Percentiles rank a stretch among this genome's conserved stretches.
These are phyloP conservation scores for Talaromyces sp. DNA, from an alignment of 2,329 filamentous ascomycete species.

Conservation along the genomic window DNA sequence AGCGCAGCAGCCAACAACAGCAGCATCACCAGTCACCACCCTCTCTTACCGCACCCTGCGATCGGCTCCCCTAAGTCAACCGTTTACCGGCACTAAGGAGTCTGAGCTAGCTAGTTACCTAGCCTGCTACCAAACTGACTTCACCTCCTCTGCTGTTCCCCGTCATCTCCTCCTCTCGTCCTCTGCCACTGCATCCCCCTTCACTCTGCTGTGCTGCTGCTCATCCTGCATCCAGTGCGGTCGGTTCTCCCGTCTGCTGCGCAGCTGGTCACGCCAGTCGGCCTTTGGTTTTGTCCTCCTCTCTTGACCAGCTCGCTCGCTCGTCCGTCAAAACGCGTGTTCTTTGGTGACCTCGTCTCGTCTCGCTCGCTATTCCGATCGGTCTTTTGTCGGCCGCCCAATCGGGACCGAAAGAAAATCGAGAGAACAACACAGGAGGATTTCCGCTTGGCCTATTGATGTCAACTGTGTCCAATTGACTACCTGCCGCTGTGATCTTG, in stretches of 20 bases:
- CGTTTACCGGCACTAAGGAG: neutral
- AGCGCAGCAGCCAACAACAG: neutral
- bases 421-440: neutral
- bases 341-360: neutral
- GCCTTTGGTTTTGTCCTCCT: neutral
- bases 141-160: neutral
- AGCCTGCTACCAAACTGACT: neutral
- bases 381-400: neutral
- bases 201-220: conserved; percentile 6
- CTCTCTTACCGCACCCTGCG: neutral
- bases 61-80: neutral
- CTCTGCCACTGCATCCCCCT: conserved; percentile 7
- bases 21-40: neutral
- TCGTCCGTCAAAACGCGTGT: conserved; percentile 1
- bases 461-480: neutral
- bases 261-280: conserved; percentile 10
- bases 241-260: conserved; percentile 6
- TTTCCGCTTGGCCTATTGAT: neutral
- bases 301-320: neutral
- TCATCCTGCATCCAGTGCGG: conserved; percentile 10
- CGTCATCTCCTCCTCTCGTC: conserved; percentile 2
- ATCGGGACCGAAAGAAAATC: neutral
- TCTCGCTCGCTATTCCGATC: conserved; percentile 5
- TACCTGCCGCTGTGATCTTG: neutral
- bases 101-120: neutral